Base-by-base conservation (phyloP, 495 filamentous ascomycete species). In the Penicillium subrubescens region DNA sequence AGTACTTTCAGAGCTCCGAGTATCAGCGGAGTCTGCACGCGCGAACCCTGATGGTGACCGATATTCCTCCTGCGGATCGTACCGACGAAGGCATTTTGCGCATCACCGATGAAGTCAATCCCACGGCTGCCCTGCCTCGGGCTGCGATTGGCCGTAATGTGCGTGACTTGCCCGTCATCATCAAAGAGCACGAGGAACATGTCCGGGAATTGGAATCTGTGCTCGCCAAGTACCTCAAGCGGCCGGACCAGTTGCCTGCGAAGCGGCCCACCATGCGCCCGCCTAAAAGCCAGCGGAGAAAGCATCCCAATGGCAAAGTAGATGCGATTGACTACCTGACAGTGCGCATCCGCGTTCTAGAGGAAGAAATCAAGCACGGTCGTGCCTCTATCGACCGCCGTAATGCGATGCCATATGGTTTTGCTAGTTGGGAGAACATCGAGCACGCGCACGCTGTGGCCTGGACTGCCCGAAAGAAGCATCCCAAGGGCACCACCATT, bases 251-350 rank as follows among this genome's bases (percentile, higher is more conserved):
- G 54, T 83, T 98, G 2, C 95, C 96, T 0, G 61, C 89, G 0
- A 85, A 84, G n/a, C 83, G 96, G 59, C 95, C 96, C 11, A 84
- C 84, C 8, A 94, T 93, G 77, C 85, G 83, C 56, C 92, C 91
- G 5, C 89, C 90, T 12, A 90, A 92, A 67, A 89, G 86, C 51
- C 85, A 88, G 27, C 87, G 89, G 59, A 67, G 56, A 23, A 77
- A 80, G 25, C 65, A 75, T 12, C 71, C 71, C 3, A 64, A 64
- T 35, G 71, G 71, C 19, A 92, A 91, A 71, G 86, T 98, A 29
- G 95, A 99, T 67, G 92, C 96, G 14, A 98, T 99, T 70, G 92
- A 97, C 65, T 97, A 96, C 68, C 82, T 97, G 52, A 96, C 93
- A 0, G 85, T 89, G 46, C 89, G 93, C 14, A 97, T 99, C 69